Percentiles rank a stretch among this genome's conserved stretches.
phyloP scores from a whole-genome alignment of 352 stramenopile species.

The Pythium aphanidermatum region DNA sequence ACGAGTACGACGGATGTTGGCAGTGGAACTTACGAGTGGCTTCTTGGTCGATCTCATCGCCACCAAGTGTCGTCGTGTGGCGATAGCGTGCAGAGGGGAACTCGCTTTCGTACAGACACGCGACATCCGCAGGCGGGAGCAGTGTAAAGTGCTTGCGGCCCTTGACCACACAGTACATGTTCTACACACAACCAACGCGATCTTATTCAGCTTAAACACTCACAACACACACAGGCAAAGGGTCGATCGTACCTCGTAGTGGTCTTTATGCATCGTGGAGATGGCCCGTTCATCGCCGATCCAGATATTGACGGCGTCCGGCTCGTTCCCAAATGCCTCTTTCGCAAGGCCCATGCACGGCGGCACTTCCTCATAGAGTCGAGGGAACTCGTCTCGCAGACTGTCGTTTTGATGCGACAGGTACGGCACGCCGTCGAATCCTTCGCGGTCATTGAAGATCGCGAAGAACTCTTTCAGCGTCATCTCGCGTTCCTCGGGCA shows the following conservation, averaged over 20 bases:
- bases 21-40: slow-evolving; percentile 44
- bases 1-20: slow-evolving; percentile 35
- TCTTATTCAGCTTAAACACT: too few relatives aligned
- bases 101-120: slow-evolving; percentile 86
- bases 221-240: too few relatives aligned
- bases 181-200: slow-evolving; percentile 49
- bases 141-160: slow-evolving; percentile 95
- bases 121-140: slow-evolving; percentile 80
- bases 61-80: slow-evolving; percentile 17
- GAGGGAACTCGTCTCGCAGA: slow-evolving; percentile 61
- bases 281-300: slow-evolving; percentile 94
- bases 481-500: slow-evolving; percentile 81
- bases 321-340: slow-evolving; percentile 72
- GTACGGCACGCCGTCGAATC: slow-evolving; percentile 73
- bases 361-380: slow-evolving; percentile 57
- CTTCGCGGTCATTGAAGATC: slow-evolving; percentile 37
- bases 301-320: slow-evolving; percentile 95
- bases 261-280: slow-evolving; percentile 97
- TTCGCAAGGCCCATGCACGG: slow-evolving; percentile 46
- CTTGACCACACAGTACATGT: slow-evolving; percentile 96
- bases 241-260: slow-evolving; percentile 90
- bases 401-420: slow-evolving; percentile 85
- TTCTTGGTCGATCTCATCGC: slow-evolving; percentile 19
- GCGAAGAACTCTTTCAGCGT: slow-evolving; percentile 46
- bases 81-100: slow-evolving; percentile 59